These are phyloP conservation scores for Amauroascus verrucosus DNA, from an alignment of 2,329 filamentous ascomycete species.

Conservation along the genomic window DNA sequence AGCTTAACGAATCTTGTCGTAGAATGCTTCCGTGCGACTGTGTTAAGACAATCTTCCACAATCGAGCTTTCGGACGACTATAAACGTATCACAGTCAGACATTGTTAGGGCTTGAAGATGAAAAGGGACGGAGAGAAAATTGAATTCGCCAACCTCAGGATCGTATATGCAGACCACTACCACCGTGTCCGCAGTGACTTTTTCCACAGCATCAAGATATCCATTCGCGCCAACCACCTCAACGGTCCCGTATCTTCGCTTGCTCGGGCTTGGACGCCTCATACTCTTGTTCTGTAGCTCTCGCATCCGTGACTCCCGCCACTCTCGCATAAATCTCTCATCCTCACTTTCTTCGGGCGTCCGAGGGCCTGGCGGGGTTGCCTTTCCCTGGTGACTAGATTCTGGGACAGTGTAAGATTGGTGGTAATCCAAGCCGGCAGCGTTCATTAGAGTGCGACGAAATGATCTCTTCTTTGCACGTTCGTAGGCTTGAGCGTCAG, in stretches of 20 bases:
- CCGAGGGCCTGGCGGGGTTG: constrained; percentile 7
- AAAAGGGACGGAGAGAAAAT: not conserved
- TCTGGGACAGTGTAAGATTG: not conserved
- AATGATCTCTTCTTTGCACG: constrained; percentile 40
- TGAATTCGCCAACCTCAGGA: constrained; percentile 40
- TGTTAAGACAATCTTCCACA: constrained; percentile 66
- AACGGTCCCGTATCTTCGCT: constrained; percentile 66
- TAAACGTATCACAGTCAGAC: not conserved
- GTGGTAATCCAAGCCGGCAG: constrained; percentile 25
- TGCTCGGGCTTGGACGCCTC: constrained; percentile 64
- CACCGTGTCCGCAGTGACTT: constrained; percentile 65
- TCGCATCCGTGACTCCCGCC: constrained; percentile 68
- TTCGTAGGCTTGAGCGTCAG: constrained; percentile 42
- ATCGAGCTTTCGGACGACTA: constrained; percentile 69
- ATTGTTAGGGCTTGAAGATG: not conserved
- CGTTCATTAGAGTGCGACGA: constrained; percentile 34
- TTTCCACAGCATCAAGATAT: constrained; percentile 94
- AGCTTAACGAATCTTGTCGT: constrained; percentile 81
- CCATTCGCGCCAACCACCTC: constrained; percentile 80
- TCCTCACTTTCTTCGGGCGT: constrained; percentile 44
- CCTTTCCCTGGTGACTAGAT: not conserved
- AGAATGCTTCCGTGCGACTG: constrained; percentile 60
- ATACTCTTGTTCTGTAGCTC: constrained; percentile 58
- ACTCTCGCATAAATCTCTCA: constrained; percentile 69
- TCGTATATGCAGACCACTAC: constrained; percentile 94